Conservation (phyloP, 805 yeast species). For the Saccharomyces paradoxus region DNA sequence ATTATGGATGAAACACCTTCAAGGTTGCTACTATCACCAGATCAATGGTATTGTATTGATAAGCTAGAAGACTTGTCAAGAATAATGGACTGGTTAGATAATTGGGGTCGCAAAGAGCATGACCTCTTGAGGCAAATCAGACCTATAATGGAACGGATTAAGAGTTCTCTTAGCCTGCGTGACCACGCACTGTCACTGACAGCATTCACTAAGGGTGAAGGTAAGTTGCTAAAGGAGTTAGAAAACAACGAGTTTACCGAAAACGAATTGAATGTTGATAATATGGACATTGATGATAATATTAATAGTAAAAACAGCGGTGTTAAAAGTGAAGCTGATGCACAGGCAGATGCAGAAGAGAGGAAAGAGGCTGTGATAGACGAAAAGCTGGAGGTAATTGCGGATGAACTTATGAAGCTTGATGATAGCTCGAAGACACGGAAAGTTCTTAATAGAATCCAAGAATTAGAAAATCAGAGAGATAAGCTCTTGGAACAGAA, state of each 20-base stretch:
- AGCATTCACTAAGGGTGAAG: conserved; percentile 36
- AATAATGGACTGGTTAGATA: conserved; percentile 59
- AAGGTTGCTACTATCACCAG: conserved; percentile 39
- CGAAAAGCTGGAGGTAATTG: conserved; percentile 25
- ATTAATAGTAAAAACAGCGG: neutral
- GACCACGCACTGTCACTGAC: conserved; percentile 44
- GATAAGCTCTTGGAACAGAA: conserved; percentile 18
- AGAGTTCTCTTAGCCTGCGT: conserved; percentile 48
- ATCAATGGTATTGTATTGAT: conserved; percentile 70
- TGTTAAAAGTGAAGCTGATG: conserved; percentile 2
- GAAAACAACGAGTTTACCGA: conserved; percentile 31
- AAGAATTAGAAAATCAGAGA: conserved; percentile 26
- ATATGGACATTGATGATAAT: neutral
- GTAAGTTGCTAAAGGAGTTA: conserved; percentile 34
- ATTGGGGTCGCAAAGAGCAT: conserved; percentile 68
- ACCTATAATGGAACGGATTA: conserved; percentile 9
- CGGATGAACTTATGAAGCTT: conserved; percentile 32
- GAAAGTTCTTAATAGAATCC: conserved; percentile 15
- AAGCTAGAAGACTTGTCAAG: conserved; percentile 45
- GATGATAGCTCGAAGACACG: conserved; percentile 31
- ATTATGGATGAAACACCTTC: conserved; percentile 58
- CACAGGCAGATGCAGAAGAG: conserved; percentile 6
- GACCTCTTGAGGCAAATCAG: conserved; percentile 54
- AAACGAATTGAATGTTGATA: conserved; percentile 21
- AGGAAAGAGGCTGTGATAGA: conserved; percentile 6